Conservation (phyloP, 2,329 filamentous ascomycete genomes). For the Fusarium tjaetaba region DNA sequence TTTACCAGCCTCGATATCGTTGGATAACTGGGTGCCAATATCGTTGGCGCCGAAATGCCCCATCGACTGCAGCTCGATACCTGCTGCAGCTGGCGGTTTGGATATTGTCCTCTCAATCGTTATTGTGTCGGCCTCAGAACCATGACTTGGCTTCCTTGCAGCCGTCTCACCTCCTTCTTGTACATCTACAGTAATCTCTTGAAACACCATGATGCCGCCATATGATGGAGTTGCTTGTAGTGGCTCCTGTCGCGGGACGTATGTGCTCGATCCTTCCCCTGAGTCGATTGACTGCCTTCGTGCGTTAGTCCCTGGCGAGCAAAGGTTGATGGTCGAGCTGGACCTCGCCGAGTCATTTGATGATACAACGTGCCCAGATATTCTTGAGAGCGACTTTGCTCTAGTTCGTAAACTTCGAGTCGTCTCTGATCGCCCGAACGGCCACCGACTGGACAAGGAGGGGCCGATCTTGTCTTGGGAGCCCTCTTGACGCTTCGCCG, state of each 20-base stretch:
- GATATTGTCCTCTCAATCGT: slow-evolving; percentile 11
- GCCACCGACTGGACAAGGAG: slow-evolving; percentile 25
- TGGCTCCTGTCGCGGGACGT: slow-evolving; percentile 43
- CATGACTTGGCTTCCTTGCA: slow-evolving; percentile 1
- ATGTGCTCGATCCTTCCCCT: slow-evolving; percentile 22
- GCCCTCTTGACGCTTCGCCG: slow-evolving; percentile 4
- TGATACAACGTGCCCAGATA: slow-evolving; percentile 22
- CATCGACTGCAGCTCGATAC: slow-evolving; percentile 40
- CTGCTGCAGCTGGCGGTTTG: slow-evolving; percentile 16
- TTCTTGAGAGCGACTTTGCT: slow-evolving; percentile 10
- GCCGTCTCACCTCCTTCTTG: slow-evolving; percentile 34
- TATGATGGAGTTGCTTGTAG: slow-evolving; percentile 31
- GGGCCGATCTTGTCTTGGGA: slow-evolving; percentile 1
- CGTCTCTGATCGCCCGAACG: slow-evolving; percentile 16
- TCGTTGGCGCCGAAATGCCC: slow-evolving; percentile 41
- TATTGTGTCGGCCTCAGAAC: slow-evolving; percentile 11
- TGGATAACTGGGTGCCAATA: slow-evolving; percentile 21
- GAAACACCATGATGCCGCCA: slow-evolving; percentile 70
- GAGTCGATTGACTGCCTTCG: slow-evolving; percentile 32
- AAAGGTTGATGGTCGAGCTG: slow-evolving; percentile 43
- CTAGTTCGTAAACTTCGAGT: background rate
- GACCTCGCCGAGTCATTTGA: slow-evolving; percentile 28
- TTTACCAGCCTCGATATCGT: slow-evolving; percentile 21
- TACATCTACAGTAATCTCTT: slow-evolving; percentile 67
- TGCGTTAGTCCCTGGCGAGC: slow-evolving; percentile 12